A percentile compares a stretch with the other conserved stretches of the same genome.
phyloP scores from a whole-genome alignment of 371 early-diverging fungal genomes.

The Mucor circinelloides region DNA sequence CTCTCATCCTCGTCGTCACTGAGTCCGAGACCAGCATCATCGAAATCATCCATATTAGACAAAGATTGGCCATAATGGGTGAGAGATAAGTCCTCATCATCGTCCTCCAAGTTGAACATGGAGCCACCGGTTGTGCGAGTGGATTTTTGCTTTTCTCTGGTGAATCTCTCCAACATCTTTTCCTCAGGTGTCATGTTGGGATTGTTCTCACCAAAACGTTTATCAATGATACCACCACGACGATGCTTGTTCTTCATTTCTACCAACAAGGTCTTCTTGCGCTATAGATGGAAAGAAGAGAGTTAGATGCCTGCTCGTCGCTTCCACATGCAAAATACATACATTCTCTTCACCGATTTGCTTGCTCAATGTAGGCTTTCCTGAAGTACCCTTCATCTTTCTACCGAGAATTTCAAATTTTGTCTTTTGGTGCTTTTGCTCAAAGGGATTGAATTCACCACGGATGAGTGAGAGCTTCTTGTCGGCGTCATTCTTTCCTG shows the following conservation, averaged over 20 bases:
- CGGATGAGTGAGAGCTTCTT: conserved; percentile 59
- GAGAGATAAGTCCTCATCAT: conserved; percentile 58
- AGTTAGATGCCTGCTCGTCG: neutral
- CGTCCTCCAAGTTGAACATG: conserved; percentile 85
- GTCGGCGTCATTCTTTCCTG: conserved; percentile 55
- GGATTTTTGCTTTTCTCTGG: conserved; percentile 74
- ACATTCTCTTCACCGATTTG: conserved; percentile 86
- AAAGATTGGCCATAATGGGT: conserved; percentile 95
- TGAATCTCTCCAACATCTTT: conserved; percentile 93
- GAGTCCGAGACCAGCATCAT: conserved; percentile 62
- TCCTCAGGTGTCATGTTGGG: conserved; percentile 90
- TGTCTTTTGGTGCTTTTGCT: conserved; percentile 71
- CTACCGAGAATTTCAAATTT: conserved; percentile 91
- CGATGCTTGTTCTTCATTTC: conserved; percentile 75
- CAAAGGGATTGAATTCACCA: conserved; percentile 86
- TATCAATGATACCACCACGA: conserved; percentile 84
- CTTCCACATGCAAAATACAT: conserved; percentile 3
- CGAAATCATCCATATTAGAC: conserved; percentile 81
- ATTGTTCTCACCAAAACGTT: conserved; percentile 94
- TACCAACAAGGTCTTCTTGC: conserved; percentile 81
- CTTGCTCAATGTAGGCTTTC: conserved; percentile 80
- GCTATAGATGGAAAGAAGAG: conserved; percentile 33
- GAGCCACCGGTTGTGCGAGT: conserved; percentile 30
- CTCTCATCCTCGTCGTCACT: conserved; percentile 69
- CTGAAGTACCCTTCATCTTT: conserved; percentile 80